Conservation (phyloP, 1,139 yeast species). For the Geotrichum australiense region DNA sequence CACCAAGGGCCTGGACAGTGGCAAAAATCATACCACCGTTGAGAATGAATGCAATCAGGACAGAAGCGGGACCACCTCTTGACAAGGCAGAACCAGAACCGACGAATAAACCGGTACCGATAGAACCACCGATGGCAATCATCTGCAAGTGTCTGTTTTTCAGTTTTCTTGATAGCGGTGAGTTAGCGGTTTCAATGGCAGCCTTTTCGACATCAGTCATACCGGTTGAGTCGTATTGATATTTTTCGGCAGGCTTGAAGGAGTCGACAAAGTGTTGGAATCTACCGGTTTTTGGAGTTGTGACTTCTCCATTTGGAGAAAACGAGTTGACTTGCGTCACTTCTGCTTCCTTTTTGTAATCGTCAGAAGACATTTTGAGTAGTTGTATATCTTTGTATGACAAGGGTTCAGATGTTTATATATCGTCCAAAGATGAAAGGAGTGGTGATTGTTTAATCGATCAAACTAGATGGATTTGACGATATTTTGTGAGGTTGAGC, state of each 20-base stretch:
- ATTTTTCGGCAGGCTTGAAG: slow-evolving; percentile 46
- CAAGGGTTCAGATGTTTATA: too few relatives aligned
- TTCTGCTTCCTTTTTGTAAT: slow-evolving; percentile 3
- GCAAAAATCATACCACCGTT: slow-evolving; percentile 42
- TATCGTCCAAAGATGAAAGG: too few relatives aligned
- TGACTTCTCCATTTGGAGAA: slow-evolving; percentile 6
- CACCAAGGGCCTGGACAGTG: slow-evolving; percentile 55
- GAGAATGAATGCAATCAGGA: slow-evolving; percentile 47
- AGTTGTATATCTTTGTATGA: too few relatives aligned
- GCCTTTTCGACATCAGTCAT: slow-evolving; percentile 62
- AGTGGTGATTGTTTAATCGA: too few relatives aligned
- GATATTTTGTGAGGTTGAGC: too few relatives aligned
- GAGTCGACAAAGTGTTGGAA: slow-evolving; percentile 4
- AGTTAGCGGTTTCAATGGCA: slow-evolving; percentile 56
- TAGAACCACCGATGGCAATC: slow-evolving; percentile 85
- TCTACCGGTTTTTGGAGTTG: slow-evolving; percentile 1
- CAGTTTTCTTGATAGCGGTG: slow-evolving; percentile 61
- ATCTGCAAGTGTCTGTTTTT: slow-evolving; percentile 67
- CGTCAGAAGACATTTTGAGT: slow-evolving; percentile 1
- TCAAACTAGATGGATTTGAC: too few relatives aligned
- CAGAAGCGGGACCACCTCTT: slow-evolving; percentile 62
- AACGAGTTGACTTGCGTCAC: slow-evolving; percentile 1
- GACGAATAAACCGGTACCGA: slow-evolving; percentile 69
- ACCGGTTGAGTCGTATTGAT: slow-evolving; percentile 55
- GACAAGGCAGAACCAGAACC: slow-evolving; percentile 55